Evolutionary conservation across 306 rosid genomes (phyloP), one percentile per base, ranked within the genome.

Genomic region (Luffa acutangula): DNA sequence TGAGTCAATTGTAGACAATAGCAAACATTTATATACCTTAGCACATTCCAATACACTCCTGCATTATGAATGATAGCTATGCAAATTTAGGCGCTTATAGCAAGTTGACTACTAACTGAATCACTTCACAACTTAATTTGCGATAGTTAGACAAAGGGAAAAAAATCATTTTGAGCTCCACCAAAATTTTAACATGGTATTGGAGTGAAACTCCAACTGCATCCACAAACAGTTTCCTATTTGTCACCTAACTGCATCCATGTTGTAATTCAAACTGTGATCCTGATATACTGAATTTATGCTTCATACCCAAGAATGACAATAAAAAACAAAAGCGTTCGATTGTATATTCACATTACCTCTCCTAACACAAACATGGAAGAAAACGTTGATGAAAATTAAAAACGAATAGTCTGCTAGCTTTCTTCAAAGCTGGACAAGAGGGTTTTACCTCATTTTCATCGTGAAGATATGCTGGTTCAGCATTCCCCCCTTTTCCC

Each of bases 401-500:
- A 2, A 14, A 15, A 52, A 14, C 6, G 0, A 54, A 54, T 54
- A 54, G 60, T 54, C 60, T 18, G 25, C 25, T 53, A 54, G 25
- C 25, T 54, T 54, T 54, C 25, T 56, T 56, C 62, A 56, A 18
- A 56, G 62, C 62, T n/a, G 62, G 62, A 8, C 11, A 81, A 71
- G 67, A 74, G 76, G 49, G 79, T 82, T 25, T 73, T 53, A 88
- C 97, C 90, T 89, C 93, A 80, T 85, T 78, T 52, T 85, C 87
- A 51, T 89, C 87, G 75, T 77, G 77, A 51, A 80, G 81, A 84
- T 77, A 70, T 76, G 79, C 73, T 64, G 59, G 85, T 74, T 83
- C 88, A 82, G 46, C 65, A 79, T 25, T 84, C 76, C 83, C 86
- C 76, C 83, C 86, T 82, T 83, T 90, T 84, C 85, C 85, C 85